Conservation (phyloP, 345 rosid species). For the Hypericum androsaemum region DNA sequence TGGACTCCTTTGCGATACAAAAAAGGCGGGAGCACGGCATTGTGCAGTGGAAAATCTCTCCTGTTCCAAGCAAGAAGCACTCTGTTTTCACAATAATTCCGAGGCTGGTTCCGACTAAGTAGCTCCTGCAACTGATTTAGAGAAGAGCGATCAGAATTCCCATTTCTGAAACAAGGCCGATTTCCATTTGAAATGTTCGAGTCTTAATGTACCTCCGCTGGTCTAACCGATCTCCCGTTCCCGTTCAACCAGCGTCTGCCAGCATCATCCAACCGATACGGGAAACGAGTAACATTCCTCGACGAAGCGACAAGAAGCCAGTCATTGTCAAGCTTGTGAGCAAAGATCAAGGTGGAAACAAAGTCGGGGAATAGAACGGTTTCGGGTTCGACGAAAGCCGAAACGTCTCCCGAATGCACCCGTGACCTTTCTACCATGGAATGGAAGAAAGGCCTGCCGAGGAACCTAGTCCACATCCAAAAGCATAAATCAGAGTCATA, state of each 20-base stretch:
- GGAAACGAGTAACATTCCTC: conserved; percentile 36
- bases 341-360: conserved; percentile 40
- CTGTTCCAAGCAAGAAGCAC: conserved; percentile 77
- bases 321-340: conserved; percentile 40
- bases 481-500: not conserved
- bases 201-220: conserved; percentile 48
- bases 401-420: conserved; percentile 39
- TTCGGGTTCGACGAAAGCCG: conserved; percentile 41
- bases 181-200: conserved; percentile 15
- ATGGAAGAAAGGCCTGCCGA: conserved; percentile 78
- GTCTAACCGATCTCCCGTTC: conserved; percentile 36
- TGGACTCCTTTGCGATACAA: conserved; percentile 59
- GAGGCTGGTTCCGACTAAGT: conserved; percentile 22
- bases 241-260: conserved; percentile 50
- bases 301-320: conserved; percentile 81
- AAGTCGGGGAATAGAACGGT: conserved; percentile 55
- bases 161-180: conserved; percentile 9
- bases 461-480: conserved; percentile 39
- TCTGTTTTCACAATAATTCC: conserved; percentile 36
- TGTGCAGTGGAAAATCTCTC: conserved; percentile 40
- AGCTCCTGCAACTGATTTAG: conserved; percentile 65
- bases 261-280: conserved; percentile 38
- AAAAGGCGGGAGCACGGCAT: conserved; percentile 81
- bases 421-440: conserved; percentile 64
- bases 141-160: conserved; percentile 23